phyloP scores from a whole-genome alignment of 2,329 filamentous ascomycete genomes.

The Ceratocystis smalleyi region DNA sequence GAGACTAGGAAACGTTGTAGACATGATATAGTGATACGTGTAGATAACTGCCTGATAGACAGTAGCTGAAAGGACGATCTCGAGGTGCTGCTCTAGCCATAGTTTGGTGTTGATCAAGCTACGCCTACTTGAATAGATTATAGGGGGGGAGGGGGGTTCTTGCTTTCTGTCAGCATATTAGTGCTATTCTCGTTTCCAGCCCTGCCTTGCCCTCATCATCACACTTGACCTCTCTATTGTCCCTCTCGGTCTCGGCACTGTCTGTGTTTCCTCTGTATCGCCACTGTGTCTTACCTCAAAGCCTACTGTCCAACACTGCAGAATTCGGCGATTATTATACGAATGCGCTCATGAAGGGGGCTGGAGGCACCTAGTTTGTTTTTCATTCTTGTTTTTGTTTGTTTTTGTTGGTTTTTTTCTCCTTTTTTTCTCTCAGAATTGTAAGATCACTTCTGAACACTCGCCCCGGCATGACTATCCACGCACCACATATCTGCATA shows the following conservation, averaged over 20 bases:
- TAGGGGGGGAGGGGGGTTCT: too few relatives aligned
- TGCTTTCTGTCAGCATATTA: too few relatives aligned
- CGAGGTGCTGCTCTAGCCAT: too few relatives aligned
- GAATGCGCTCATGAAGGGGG: not conserved
- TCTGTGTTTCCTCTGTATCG: not conserved
- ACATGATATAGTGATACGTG: not conserved
- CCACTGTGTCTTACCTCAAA: not conserved
- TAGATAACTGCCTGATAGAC: too few relatives aligned
- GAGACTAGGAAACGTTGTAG: not conserved
- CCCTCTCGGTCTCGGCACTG: not conserved
- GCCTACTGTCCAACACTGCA: not conserved
- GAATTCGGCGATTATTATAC: not conserved
- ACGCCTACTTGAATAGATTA: too few relatives aligned
- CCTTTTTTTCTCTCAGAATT: not conserved
- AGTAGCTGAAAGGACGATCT: too few relatives aligned
- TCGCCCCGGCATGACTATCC: too few relatives aligned
- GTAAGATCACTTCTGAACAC: not conserved
- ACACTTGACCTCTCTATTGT: not conserved
- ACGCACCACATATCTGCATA: too few relatives aligned
- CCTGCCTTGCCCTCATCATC: not conserved
- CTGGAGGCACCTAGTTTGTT: not conserved
- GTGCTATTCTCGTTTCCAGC: too few relatives aligned
- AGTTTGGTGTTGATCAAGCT: too few relatives aligned
- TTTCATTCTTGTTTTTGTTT: too few relatives aligned
- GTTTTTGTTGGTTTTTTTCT: too few relatives aligned